Evolutionary conservation across 2,329 filamentous ascomycete species (phyloP).

Genomic region (Rutstroemia sp.): DNA sequence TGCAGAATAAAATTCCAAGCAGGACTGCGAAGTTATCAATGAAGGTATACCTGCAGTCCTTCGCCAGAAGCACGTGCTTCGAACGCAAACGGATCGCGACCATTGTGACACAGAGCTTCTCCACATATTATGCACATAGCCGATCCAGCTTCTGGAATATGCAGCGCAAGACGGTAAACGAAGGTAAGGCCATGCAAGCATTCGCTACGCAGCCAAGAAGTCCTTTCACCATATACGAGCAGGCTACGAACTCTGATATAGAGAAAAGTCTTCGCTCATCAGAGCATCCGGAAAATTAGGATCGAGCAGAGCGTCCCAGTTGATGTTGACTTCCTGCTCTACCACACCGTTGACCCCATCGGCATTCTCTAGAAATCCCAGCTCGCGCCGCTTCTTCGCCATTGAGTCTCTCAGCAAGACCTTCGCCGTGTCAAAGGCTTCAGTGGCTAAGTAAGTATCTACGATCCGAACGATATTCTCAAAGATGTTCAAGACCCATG

Average conservation of each 20-base stretch:
- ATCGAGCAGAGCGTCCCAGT: slow-evolving; percentile 21
- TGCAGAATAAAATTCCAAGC: too few species aligned
- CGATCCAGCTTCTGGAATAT: too few species aligned
- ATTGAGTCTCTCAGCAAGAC: slow-evolving; percentile 17
- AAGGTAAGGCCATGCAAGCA: too few species aligned
- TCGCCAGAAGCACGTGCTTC: too few species aligned
- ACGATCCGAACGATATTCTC: slow-evolving; percentile 12
- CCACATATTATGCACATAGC: too few species aligned
- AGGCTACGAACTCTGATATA: not conserved
- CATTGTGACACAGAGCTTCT: too few species aligned
- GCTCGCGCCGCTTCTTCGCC: slow-evolving; percentile 15
- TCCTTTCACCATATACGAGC: not conserved
- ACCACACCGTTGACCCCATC: not conserved
- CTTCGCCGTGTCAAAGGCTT: slow-evolving; percentile 18
- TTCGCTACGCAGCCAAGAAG: too few species aligned
- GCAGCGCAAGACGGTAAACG: too few species aligned
- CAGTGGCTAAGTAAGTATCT: slow-evolving; percentile 15
- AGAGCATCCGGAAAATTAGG: slow-evolving; percentile 8
- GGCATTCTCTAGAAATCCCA: slow-evolving; percentile 13
- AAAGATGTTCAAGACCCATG: slow-evolving; percentile 15
- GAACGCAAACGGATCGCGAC: too few species aligned
- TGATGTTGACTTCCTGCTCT: slow-evolving; percentile 8
- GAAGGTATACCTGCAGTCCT: too few species aligned
- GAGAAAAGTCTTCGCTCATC: slow-evolving; percentile 6
- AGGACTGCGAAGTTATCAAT: too few species aligned